These are phyloP conservation scores for Datisca glomerata DNA, from an alignment of 306 rosid genomes.

Conservation along the genomic window DNA sequence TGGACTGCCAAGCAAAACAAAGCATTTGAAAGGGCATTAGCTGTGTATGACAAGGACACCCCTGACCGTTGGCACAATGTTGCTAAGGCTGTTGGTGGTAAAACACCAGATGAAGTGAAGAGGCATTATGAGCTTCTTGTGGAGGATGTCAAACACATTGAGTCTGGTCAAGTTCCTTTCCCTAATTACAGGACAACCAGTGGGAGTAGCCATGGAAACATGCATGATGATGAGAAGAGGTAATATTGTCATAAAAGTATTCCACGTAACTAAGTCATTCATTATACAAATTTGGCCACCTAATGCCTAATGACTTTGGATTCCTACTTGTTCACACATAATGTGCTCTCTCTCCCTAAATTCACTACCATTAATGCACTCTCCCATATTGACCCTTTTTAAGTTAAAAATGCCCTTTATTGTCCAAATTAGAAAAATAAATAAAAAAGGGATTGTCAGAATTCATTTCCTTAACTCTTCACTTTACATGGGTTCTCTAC, in stretches of 20 bases:
- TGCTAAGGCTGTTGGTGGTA: slow-evolving; percentile 24
- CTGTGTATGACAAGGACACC: slow-evolving; percentile 28
- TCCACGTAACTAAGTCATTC: too few species aligned
- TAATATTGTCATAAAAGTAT: not conserved
- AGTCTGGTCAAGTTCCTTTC: slow-evolving; percentile 25
- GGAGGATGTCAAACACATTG: slow-evolving; percentile 26
- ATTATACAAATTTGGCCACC: too few species aligned
- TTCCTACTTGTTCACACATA: too few species aligned
- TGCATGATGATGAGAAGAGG: not conserved
- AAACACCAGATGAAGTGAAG: slow-evolving; percentile 29
- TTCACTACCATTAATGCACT: too few species aligned
- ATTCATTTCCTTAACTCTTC: too few species aligned
- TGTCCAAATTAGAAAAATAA: too few species aligned
- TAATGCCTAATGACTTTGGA: too few species aligned
- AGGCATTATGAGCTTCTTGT: slow-evolving; percentile 24
- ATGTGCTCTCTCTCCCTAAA: too few species aligned
- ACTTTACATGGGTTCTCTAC: too few species aligned
- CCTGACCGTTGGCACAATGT: slow-evolving; percentile 36
- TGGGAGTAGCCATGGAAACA: not conserved
- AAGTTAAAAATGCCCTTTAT: too few species aligned
- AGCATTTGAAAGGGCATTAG: slow-evolving; percentile 25
- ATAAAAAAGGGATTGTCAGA: too few species aligned
- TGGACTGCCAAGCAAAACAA: slow-evolving; percentile 36
- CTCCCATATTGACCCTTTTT: too few species aligned
- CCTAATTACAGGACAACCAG: slow-evolving; percentile 18